Evolutionary conservation across 768 basidiomycete genomes (phyloP), one percentile per base, ranked within the genome.

Genomic region (Leccinellum albellum): DNA sequence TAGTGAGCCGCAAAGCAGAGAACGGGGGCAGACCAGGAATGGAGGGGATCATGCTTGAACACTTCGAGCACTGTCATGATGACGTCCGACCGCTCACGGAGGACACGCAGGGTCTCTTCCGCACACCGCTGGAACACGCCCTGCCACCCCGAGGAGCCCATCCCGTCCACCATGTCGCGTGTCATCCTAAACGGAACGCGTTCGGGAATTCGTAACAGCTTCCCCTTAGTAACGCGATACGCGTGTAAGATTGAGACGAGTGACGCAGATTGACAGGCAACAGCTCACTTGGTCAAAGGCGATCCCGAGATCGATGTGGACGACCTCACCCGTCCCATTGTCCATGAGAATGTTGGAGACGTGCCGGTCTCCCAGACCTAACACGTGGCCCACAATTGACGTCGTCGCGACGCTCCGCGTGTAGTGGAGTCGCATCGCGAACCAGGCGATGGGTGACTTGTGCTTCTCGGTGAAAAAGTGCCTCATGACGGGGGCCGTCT

Each of bases 291-390:
- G 92, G 58, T 97, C 97, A 71, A 99, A 98, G 0, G 94, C 94
- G 57, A 98, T 94, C 1, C 96, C 96, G 1, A 98, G 78, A 71
- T 99, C 96, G 53, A 99, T 99, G 69, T 97, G 94, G 7, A 98
- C 86, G 46, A 95, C 79, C 66, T 98, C 93, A 15, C 96, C 96
- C 9, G 83, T 86, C 26, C 70, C 70, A 49, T 83, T 82, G 70
- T 98, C 94, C 46, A 98, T 76, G 46, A 99, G 78, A 64, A 99
- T 96, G 72, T 99, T 99, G 44, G 89, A 88, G 6, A 82, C 80
- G 68, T 99, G 96, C 13, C 96, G 83, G 69, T 99, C 96, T 0
- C 96, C 96, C 1, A 99, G 78, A 8, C 96, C 96, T 20, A 98
- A 75, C 44, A 97, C 77, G 65, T 96, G 89, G 0, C 96, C 97